Evolutionary conservation across 2,329 filamentous ascomycete genomes (phyloP).

Genomic region (Penicillium thymicola): DNA sequence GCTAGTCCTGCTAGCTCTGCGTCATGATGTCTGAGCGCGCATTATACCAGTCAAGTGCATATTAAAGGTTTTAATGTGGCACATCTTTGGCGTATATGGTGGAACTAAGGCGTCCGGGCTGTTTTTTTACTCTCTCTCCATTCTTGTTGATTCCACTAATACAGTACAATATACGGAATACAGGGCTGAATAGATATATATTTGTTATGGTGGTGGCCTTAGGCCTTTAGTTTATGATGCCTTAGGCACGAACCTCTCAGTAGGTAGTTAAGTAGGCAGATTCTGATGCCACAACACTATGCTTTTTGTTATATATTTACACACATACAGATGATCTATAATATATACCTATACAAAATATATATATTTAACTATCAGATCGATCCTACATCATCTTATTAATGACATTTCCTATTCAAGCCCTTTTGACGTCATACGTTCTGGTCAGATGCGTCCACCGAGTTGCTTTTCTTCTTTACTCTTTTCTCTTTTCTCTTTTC

Average conservation of each 20-base stretch:
- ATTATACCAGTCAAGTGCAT: not conserved
- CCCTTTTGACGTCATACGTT: not conserved
- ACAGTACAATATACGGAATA: too few relatives aligned
- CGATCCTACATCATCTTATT: not conserved
- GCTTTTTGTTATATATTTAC: not conserved
- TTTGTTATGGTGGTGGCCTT: not conserved
- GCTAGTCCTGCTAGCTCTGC: not conserved
- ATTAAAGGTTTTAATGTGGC: not conserved
- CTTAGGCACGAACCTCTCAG: too few relatives aligned
- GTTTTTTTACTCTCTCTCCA: not conserved
- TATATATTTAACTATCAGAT: not conserved
- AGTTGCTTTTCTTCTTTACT: not conserved
- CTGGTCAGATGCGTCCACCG: not conserved
- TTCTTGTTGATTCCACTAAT: not conserved
- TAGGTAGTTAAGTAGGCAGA: too few relatives aligned
- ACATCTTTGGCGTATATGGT: conserved; percentile 1
- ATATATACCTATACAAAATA: not conserved
- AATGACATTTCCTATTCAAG: not conserved
- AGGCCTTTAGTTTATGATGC: too few relatives aligned
- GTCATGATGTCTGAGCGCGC: not conserved
- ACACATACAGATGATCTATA: not conserved
- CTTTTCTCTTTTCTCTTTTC: not conserved
- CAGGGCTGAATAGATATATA: not conserved
- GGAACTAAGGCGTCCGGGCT: not conserved
- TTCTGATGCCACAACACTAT: too few relatives aligned